phyloP scores from a whole-genome alignment of 2,329 filamentous ascomycete species.

The Nemania bipapillata region DNA sequence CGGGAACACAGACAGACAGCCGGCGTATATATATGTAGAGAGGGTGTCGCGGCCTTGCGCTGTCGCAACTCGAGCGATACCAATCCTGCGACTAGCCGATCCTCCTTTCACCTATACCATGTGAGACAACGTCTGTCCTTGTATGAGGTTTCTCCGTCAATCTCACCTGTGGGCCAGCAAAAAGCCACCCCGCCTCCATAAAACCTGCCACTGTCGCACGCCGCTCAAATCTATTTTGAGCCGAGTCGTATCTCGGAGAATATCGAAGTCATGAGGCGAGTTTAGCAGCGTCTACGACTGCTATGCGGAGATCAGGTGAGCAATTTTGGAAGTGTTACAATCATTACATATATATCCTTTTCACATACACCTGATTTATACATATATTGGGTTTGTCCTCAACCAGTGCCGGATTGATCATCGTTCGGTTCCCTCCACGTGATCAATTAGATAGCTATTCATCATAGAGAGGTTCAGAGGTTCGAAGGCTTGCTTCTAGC shows the following conservation, averaged over 20 bases:
- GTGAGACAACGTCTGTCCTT: conserved; percentile 45
- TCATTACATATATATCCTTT: background rate
- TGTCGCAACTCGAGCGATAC: conserved; percentile 45
- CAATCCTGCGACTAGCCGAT: conserved; percentile 47
- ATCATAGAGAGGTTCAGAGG: conserved; percentile 5
- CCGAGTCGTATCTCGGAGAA: conserved; percentile 1
- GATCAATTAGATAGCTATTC: conserved; percentile 19
- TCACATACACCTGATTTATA: background rate
- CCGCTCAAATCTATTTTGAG: conserved; percentile 3
- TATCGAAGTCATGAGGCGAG: background rate
- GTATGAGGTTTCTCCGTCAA: conserved; percentile 42
- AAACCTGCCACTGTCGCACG: conserved; percentile 10
- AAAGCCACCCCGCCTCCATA: conserved; percentile 29
- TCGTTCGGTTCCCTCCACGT: background rate
- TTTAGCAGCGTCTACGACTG: background rate
- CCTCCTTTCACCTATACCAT: conserved; percentile 43
- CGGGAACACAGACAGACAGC: conserved; percentile 4
- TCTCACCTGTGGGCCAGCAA: conserved; percentile 15
- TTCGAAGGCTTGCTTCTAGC: conserved; percentile 12
- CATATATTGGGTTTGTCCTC: background rate
- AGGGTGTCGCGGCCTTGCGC: conserved; percentile 38
- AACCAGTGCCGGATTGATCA: background rate
- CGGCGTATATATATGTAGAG: conserved; percentile 12
- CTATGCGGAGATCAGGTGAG: background rate
- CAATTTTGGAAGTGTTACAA: background rate